phyloP scores from a whole-genome alignment of 2,329 filamentous ascomycete genomes.

The Whalleya microplaca region DNA sequence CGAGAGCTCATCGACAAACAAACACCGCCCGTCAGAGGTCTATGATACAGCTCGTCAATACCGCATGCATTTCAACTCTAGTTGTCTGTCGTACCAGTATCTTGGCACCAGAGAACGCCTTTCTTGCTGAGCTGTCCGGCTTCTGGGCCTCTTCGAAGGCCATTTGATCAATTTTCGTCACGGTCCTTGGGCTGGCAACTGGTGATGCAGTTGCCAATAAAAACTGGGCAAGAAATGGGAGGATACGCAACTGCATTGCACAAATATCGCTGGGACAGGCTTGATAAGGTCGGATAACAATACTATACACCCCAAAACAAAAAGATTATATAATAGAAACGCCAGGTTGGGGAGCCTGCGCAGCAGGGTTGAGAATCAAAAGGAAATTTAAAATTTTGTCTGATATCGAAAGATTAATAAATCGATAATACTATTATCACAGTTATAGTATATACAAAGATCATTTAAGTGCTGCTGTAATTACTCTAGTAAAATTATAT shows the following conservation, averaged over 20 bases:
- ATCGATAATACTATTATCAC: too few relatives aligned
- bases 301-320: neutral
- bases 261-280: too few relatives aligned
- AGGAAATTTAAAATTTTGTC: neutral
- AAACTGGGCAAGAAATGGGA: slow-evolving; percentile 14
- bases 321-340: neutral
- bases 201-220: slow-evolving; percentile 18
- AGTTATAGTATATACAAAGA: too few relatives aligned
- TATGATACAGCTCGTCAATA: slow-evolving; percentile 21
- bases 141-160: slow-evolving; percentile 48
- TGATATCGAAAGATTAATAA: too few relatives aligned
- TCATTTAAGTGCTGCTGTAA: too few relatives aligned
- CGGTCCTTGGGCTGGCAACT: slow-evolving; percentile 27
- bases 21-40: slow-evolving; percentile 46
- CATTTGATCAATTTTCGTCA: slow-evolving; percentile 41
- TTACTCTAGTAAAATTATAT: too few relatives aligned
- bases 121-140: slow-evolving; percentile 46
- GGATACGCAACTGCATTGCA: slow-evolving; percentile 14
- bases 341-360: slow-evolving; percentile 12
- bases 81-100: slow-evolving; percentile 39
- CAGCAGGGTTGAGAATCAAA: slow-evolving; percentile 16
- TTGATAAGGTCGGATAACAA: too few relatives aligned
- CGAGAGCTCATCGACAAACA: slow-evolving; percentile 47
- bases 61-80: neutral
- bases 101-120: slow-evolving; percentile 43